Evolutionary conservation across 2,329 filamentous ascomycete species (phyloP).

Genomic region (Alternaria solani): DNA sequence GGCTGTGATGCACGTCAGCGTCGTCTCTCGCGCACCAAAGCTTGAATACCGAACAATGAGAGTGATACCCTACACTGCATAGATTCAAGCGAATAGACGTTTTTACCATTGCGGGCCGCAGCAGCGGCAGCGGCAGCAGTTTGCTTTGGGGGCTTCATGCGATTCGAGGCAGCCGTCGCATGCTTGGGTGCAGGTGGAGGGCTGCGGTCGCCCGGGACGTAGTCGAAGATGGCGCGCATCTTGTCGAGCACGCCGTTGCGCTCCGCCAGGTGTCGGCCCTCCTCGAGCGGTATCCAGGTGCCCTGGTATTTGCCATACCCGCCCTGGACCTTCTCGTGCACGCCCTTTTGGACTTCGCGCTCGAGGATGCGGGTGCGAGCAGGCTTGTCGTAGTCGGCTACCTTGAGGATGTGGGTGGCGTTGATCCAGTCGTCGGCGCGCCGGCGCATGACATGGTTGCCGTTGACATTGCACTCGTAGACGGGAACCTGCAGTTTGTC

Average conservation of each 20-base stretch:
- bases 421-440: slow-evolving; percentile 97
- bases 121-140: slow-evolving; percentile 66
- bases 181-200: slow-evolving; percentile 95
- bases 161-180: slow-evolving; percentile 72
- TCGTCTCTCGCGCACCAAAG: neutral
- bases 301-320: slow-evolving; percentile 99
- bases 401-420: slow-evolving; percentile 98
- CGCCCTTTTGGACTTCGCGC: slow-evolving; percentile 93
- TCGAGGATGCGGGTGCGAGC: slow-evolving; percentile 94
- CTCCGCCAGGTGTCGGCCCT: slow-evolving; percentile 81
- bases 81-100: slow-evolving; percentile 38
- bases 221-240: slow-evolving; percentile 88
- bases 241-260: slow-evolving; percentile 88
- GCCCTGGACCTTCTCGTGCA: slow-evolving; percentile 97
- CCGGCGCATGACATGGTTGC: slow-evolving; percentile 95
- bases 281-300: slow-evolving; percentile 92
- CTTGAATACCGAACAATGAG: slow-evolving; percentile 11
- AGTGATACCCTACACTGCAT: slow-evolving; percentile 38
- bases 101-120: slow-evolving; percentile 36
- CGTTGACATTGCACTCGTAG: slow-evolving; percentile 88
- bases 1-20: slow-evolving; percentile 25
- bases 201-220: slow-evolving; percentile 80
- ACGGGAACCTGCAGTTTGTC: slow-evolving; percentile 77
- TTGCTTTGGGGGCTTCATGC: slow-evolving; percentile 78
- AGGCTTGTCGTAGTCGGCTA: slow-evolving; percentile 96